phyloP scores from a whole-genome alignment of 352 stramenopile genomes.

The Phytopythium cucurbitacearum region DNA sequence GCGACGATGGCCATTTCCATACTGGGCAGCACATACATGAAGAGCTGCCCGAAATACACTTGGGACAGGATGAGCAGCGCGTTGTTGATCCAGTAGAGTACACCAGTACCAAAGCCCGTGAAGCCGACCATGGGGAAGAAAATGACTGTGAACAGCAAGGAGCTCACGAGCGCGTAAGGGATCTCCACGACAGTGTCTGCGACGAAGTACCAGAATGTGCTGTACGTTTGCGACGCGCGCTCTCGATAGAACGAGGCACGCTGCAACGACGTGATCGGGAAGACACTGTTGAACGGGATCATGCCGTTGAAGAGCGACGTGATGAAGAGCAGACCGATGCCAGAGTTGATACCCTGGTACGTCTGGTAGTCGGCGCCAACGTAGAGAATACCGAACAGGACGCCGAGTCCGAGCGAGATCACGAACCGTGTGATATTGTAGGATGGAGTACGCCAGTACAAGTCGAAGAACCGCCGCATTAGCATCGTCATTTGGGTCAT shows the following conservation, averaged over 20 bases:
- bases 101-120: conserved; percentile 14
- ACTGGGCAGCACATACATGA: background rate
- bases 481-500: background rate
- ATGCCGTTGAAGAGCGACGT: conserved; percentile 78
- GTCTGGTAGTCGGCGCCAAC: conserved; percentile 25
- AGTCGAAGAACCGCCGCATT: conserved; percentile 10
- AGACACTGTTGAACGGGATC: conserved; percentile 51
- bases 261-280: conserved; percentile 75
- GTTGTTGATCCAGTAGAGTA: conserved; percentile 25
- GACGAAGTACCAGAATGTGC: conserved; percentile 40
- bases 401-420: conserved; percentile 29
- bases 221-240: conserved; percentile 69
- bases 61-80: conserved; percentile 26
- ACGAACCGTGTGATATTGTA: conserved; percentile 5
- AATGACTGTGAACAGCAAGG: conserved; percentile 23
- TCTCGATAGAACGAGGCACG: conserved; percentile 65
- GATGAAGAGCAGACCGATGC: conserved; percentile 33
- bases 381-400: conserved; percentile 68
- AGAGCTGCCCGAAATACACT: conserved; percentile 8
- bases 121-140: conserved; percentile 38
- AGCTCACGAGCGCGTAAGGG: conserved; percentile 23
- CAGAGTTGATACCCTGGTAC: conserved; percentile 33
- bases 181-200: conserved; percentile 30
- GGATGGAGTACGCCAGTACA: conserved; percentile 25
- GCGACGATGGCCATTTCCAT: conserved; percentile 1